Evolutionary conservation across 179 eudicot species (phyloP), one percentile per base, ranked within the genome.

Genomic region (Silene noctiflora): DNA sequence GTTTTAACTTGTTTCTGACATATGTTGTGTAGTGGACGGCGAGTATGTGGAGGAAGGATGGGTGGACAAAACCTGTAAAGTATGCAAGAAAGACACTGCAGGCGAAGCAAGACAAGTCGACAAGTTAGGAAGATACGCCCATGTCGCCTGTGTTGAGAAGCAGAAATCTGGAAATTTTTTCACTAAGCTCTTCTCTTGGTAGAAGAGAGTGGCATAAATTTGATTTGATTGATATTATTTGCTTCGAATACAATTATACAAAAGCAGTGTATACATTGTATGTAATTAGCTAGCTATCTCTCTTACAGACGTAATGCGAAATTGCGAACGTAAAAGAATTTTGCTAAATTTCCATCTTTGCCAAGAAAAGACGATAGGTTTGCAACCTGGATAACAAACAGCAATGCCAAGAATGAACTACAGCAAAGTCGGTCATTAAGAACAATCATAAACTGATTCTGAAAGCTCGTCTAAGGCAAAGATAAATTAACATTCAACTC

Each of bases 1-100:
- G n/a, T n/a, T n/a, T n/a, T n/a, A n/a, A n/a, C 69, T 24, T 69
- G 9, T 66, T 2, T 11, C 39, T 56, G 3, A 27, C 6, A 25
- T 9, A 16, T 64, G 13, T n/a, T 31, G 14, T 76, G 35, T 31
- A 95, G 99, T 95, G 84, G 99, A 95, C 71, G 98, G 99, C 39
- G 81, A 93, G 75, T 95, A 95, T 74, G 99, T 95, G 56, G 99
- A 95, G 76, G 99, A 95, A 75, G 99, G 99, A 14, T 95, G 99
- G 99, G 96, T 95, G 35, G 99, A 95, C 87, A 95, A 93, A 79
- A 93, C 96, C 17, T 95, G 98, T 85, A 93, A 88, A 81, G 86
- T 95, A 17, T 95, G 99, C 92, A 95, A 90, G 88, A 91, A 95
- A 83, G 99, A 95, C 68, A 95, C 99, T 2, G 86, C 76, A 27